A percentile compares a stretch with the other conserved stretches of the same genome.
Evolutionary conservation across 495 filamentous ascomycete species (phyloP).

Genomic region (Trichocladium uniseriatum): DNA sequence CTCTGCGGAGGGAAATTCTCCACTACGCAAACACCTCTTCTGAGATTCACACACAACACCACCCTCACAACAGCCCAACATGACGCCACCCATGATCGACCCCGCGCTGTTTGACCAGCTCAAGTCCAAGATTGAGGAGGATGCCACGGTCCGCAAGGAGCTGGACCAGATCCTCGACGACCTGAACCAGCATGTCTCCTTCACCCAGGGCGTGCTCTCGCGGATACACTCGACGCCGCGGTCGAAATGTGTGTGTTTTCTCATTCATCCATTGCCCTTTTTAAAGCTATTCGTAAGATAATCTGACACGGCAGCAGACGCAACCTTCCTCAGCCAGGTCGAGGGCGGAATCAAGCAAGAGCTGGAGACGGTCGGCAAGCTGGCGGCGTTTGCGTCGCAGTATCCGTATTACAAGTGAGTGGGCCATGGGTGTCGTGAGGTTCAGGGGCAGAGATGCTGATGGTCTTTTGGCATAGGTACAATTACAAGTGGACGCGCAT

Average conservation of each 20-base stretch:
- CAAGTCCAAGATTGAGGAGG: constrained; percentile 83
- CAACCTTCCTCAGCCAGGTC: constrained; percentile 41
- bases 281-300: not conserved
- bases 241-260: constrained; percentile 62
- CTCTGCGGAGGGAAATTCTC: no score
- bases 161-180: constrained; percentile 70
- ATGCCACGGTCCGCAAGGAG: constrained; percentile 69
- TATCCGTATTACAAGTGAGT: constrained; percentile 85
- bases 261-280: not conserved
- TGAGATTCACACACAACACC: no score
- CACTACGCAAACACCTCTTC: no score
- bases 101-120: constrained; percentile 79
- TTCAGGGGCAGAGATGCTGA: not conserved
- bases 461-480: constrained; percentile 38
- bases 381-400: constrained; percentile 62
- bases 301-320: constrained; percentile 6
- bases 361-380: constrained; percentile 45
- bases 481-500: constrained; percentile 77
- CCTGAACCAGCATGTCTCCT: constrained; percentile 56
- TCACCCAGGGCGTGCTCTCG: constrained; percentile 72
- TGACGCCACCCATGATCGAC: constrained; percentile 51
- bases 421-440: not conserved
- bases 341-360: constrained; percentile 49
- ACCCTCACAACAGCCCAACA: constrained; percentile 10
- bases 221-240: constrained; percentile 78